These are phyloP conservation scores for Kodamaea laetipori DNA, from an alignment of 805 yeast species.

Conservation along the genomic window DNA sequence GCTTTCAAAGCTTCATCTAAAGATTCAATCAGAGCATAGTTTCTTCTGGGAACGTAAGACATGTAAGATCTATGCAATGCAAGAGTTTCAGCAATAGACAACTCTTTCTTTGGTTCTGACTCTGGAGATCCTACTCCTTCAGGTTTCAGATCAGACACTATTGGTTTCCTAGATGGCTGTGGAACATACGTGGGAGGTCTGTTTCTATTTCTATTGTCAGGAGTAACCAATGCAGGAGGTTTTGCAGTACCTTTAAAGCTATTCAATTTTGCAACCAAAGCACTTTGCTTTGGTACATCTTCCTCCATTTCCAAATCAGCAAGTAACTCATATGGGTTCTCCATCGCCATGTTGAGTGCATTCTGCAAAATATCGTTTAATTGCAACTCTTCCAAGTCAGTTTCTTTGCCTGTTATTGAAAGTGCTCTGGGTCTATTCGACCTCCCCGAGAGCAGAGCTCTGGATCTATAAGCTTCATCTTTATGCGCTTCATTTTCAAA, in stretches of 20 bases:
- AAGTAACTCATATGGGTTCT: slow-evolving; percentile 54
- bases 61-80: slow-evolving; percentile 54
- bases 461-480: slow-evolving; percentile 17
- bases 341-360: slow-evolving; percentile 77
- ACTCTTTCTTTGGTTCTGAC: slow-evolving; percentile 23
- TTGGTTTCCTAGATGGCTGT: neutral
- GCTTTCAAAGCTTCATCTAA: slow-evolving; percentile 26
- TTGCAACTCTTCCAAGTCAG: slow-evolving; percentile 54
- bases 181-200: slow-evolving; percentile 5
- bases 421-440: neutral
- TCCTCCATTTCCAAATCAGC: slow-evolving; percentile 36
- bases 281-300: slow-evolving; percentile 11
- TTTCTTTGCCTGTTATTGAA: slow-evolving; percentile 26
- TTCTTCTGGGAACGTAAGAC: slow-evolving; percentile 31
- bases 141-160: neutral
- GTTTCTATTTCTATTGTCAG: neutral
- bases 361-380: slow-evolving; percentile 75
- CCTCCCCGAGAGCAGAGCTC: neutral
- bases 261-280: neutral
- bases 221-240: slow-evolving; percentile 7
- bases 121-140: neutral
- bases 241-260: neutral
- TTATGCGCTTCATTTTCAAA: slow-evolving; percentile 36
- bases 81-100: slow-evolving; percentile 62
- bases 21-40: slow-evolving; percentile 31